Base-by-base conservation (phyloP, 2,329 filamentous ascomycete genomes). In the Thelonectria discophora region DNA sequence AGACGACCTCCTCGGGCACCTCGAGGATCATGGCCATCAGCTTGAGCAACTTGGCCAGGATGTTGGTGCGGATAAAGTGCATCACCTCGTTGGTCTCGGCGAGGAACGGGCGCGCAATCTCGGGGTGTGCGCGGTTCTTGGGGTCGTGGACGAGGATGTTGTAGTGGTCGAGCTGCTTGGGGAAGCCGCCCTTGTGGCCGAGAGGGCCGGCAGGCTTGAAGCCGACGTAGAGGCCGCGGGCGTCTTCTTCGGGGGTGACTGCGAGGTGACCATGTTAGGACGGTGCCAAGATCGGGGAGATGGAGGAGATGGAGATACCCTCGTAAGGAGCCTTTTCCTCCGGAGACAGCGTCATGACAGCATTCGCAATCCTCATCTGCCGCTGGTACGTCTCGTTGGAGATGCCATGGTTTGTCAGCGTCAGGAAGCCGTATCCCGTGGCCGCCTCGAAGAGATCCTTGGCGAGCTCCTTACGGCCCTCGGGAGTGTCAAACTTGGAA, bases 21-120 rank as follows among this genome's bases (percentile, higher is more conserved):
- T 79, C 75, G 0, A 80, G 66, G 17, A 77, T 76, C 60, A 78
- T 74, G 17, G 75, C 75, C 47, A 79, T 75, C 11, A 79, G 72
- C n/a, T 65, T 76, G 43, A 79, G 74, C 6, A 79, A 68, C 64
- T 78, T 78, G 9, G 59, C 58, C 15, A 72, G 63, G 39, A 74
- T 71, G 46, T 73, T 68, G 50, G 60, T 65, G 18, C 72, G 69
- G 24, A 74, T 70, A 30, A 66, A 69, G 47, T 65, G 64, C 65
- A 74, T 73, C 3, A 73, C 69, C 18, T 72, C 62, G 18, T 72
- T 60, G 6, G 67, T 69, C 46, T 74, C 70, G 7, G 66, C 58
- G 24, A 70, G 56, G 50, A 68, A 66, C 2, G 71, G 71, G 15
- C 63, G 58, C 42, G 73, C 45, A 2, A 63, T 47, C 15, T 63